Evolutionary conservation across 176 grass and related monocot genomes (phyloP).

Genomic region (Zoysia pacifica): DNA sequence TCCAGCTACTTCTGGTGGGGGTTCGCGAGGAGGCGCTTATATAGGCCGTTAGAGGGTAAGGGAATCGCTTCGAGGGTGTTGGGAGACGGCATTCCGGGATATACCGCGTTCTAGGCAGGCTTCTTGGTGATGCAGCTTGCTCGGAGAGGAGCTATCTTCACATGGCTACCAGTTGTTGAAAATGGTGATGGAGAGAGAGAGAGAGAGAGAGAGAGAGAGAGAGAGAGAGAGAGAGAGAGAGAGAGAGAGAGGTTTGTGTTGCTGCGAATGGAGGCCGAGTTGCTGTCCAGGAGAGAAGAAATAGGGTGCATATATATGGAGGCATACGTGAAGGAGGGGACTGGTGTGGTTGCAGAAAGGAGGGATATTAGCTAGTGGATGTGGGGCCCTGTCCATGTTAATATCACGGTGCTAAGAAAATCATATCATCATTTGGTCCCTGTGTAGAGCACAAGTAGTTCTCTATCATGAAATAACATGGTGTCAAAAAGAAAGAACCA

Average conservation of each 20-base stretch:
- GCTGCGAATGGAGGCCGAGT: neutral
- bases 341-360: neutral
- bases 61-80: constrained; percentile 48
- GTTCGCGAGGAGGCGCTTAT: constrained; percentile 47
- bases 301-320: constrained; percentile 5
- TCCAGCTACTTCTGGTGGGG: constrained; percentile 34
- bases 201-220: too few species aligned
- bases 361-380: neutral
- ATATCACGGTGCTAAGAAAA: constrained; percentile 25
- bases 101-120: constrained; percentile 53
- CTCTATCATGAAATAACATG: constrained; percentile 11
- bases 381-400: neutral
- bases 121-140: constrained; percentile 50
- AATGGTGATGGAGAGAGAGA: neutral
- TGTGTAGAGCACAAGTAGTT: constrained; percentile 34
- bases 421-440: constrained; percentile 11
- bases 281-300: neutral
- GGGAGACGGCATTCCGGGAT: constrained; percentile 74
- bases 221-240: too few species aligned
- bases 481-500: constrained; percentile 23
- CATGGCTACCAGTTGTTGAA: constrained; percentile 37
- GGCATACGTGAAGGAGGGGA: neutral
- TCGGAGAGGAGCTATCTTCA: constrained; percentile 17
- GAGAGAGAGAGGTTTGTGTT: neutral
- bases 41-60: constrained; percentile 39